These are phyloP conservation scores for Penicillium manginii DNA, from an alignment of 495 filamentous ascomycete genomes.

Conservation along the genomic window DNA sequence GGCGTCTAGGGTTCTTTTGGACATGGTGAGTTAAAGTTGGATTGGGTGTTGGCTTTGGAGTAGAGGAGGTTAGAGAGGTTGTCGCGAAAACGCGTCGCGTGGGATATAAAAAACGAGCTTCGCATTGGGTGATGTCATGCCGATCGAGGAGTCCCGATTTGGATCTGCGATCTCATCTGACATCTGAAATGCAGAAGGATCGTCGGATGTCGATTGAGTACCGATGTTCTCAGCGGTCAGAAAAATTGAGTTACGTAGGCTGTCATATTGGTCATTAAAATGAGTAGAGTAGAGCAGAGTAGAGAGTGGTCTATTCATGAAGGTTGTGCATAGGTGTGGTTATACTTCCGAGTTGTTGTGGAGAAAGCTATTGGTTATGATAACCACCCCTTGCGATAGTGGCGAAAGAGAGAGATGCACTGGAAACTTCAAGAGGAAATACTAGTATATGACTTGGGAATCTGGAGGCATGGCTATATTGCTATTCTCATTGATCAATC, in stretches of 20 bases:
- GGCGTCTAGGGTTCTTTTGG: constrained; percentile 32
- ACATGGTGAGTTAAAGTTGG: constrained; percentile 11
- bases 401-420: no score
- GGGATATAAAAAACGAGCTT: not conserved
- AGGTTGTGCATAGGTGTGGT: no score
- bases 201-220: not conserved
- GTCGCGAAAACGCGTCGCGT: not conserved
- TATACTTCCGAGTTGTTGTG: no score
- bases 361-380: no score
- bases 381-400: no score
- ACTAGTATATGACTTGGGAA: no score
- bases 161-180: not conserved
- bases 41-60: not conserved
- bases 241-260: not conserved
- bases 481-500: no score
- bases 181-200: not conserved
- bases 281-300: no score
- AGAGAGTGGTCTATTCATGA: no score
- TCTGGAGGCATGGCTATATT: no score
- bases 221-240: not conserved
- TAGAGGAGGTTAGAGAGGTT: not conserved
- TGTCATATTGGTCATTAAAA: no score
- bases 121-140: not conserved
- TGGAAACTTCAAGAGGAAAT: no score
- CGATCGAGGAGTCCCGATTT: not conserved